Evolutionary conservation across 202 grass and related monocot species (phyloP).

Genomic region (Zizania palustris): DNA sequence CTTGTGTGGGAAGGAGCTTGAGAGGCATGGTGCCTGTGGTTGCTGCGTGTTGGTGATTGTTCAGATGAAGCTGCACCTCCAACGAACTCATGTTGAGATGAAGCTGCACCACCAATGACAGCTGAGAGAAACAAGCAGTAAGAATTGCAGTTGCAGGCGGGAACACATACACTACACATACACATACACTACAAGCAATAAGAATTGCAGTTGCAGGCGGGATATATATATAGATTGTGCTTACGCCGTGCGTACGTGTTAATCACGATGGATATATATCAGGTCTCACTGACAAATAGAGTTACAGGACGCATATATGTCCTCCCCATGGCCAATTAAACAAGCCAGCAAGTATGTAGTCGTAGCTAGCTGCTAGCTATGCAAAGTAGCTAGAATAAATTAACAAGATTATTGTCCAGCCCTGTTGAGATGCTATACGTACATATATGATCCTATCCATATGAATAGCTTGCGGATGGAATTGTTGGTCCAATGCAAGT

Average conservation of each 20-base stretch:
- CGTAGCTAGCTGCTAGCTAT: no score
- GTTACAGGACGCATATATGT: no score
- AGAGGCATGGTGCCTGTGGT: background rate
- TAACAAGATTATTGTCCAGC: no score
- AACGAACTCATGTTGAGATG: no score
- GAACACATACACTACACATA: no score
- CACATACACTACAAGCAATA: conserved; percentile 22
- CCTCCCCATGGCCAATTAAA: no score
- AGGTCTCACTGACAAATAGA: background rate
- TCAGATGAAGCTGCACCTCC: background rate
- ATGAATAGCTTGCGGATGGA: conserved; percentile 36
- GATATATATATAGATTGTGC: no score
- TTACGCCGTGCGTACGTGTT: no score
- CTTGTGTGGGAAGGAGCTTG: background rate
- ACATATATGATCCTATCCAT: no score
- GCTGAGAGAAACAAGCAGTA: background rate
- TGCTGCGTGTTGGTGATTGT: conserved; percentile 1
- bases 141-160: background rate
- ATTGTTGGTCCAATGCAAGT: background rate
- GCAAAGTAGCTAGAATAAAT: background rate
- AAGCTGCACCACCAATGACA: no score
- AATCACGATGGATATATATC: conserved; percentile 6
- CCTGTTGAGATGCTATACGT: conserved; percentile 30
- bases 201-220: conserved; percentile 6
- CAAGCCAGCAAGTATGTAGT: no score